These are phyloP conservation scores for Rheum nobile DNA, from an alignment of 148 eudicot genomes.

Conservation along the genomic window DNA sequence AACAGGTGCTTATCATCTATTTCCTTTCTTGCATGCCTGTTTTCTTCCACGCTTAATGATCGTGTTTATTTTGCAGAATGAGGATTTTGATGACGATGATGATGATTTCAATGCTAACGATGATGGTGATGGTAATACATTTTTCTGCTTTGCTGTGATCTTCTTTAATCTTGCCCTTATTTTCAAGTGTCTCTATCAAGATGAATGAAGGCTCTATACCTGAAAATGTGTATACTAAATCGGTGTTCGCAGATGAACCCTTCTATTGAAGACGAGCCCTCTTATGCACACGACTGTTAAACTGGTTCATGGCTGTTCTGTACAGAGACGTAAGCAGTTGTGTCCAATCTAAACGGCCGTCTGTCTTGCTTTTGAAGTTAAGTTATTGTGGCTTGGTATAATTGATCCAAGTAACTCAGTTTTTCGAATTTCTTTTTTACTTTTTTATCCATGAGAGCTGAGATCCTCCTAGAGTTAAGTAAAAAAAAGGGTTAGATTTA, in stretches of 20 bases:
- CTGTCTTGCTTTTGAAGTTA: background rate
- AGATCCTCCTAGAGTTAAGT: too few relatives aligned
- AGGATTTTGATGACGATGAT: conserved; percentile 13
- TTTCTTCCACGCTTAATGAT: background rate
- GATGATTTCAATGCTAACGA: conserved; percentile 10
- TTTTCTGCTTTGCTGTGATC: background rate
- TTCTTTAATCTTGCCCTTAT: background rate
- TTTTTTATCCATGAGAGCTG: too few relatives aligned
- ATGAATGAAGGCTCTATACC: background rate
- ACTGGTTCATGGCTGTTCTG: background rate
- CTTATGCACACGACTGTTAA: background rate
- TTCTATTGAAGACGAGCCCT: background rate
- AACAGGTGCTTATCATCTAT: background rate
- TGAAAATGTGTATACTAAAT: background rate
- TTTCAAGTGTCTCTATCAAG: background rate
- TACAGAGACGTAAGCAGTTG: background rate
- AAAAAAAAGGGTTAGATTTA: too few relatives aligned
- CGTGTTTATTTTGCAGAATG: conserved; percentile 6
- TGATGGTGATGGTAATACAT: conserved; percentile 9
- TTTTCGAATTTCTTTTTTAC: too few relatives aligned
- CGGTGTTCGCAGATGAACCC: conserved; percentile 8
- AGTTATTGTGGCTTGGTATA: too few relatives aligned
- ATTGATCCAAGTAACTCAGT: too few relatives aligned
- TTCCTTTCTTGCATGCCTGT: background rate
- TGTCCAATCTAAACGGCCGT: too few relatives aligned